A percentile compares a stretch with the other conserved stretches of the same genome.
Conservation (phyloP, 257 asterid genomes). For the Solanum sejunctum region DNA sequence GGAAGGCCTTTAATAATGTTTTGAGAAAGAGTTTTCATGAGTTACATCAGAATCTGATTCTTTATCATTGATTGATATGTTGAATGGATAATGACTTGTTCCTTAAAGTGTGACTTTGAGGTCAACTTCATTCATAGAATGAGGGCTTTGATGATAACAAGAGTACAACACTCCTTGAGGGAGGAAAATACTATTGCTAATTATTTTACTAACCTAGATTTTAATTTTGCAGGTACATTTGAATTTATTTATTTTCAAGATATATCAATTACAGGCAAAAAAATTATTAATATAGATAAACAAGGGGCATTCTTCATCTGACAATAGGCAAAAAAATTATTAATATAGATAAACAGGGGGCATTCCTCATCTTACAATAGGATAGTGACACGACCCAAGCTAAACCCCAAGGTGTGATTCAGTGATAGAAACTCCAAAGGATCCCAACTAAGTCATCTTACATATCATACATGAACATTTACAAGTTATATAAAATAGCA, state of each 20-base stretch:
- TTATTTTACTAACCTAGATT: no score
- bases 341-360: accelerated
- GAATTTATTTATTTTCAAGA: neutral
- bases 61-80: neutral
- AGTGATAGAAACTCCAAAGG: no score
- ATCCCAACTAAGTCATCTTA: no score
- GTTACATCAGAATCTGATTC: accelerated
- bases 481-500: no score
- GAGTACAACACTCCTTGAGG: neutral
- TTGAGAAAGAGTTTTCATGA: neutral
- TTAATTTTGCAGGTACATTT: neutral
- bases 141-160: neutral
- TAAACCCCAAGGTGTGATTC: no score
- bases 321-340: no score
- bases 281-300: neutral
- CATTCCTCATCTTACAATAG: neutral
- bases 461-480: no score
- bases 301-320: no score
- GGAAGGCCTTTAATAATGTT: no score
- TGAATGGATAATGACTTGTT: neutral
- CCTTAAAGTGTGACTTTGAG: neutral
- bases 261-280: neutral
- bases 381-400: no score
- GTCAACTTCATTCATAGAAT: neutral
- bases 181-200: neutral